Base-by-base conservation (phyloP, 495 filamentous ascomycete species). In the Penicillium coprophilum region DNA sequence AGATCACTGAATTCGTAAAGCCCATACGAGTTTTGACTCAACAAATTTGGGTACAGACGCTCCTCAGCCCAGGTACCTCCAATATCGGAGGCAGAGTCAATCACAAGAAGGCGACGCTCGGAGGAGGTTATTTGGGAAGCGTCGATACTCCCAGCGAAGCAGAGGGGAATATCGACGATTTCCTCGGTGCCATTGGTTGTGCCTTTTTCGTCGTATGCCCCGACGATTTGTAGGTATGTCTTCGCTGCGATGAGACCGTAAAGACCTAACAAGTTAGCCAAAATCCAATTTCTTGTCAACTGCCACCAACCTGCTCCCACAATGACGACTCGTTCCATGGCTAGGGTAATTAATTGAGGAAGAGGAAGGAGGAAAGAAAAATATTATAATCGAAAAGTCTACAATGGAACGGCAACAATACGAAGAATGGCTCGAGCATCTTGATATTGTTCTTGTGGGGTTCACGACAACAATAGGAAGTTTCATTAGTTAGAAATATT, bases 31-130 rank as follows among this genome's bases (percentile, higher is more conserved):
- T 70, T 69, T 47, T 74, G 70, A 20, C 68, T 71, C 3, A 68
- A 61, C 2, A 73, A 57, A 27, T 71, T 72, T 6, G 85, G 83
- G 55, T 87, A 88, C 12, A 88, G 71, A 0, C 82, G 69, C 13
- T 82, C 67, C 24, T 77, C 65, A 12, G 78, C 74, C 87, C 86
- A 90, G 44, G 80, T 80, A n/a, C 87, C 87, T 10, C 87, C 87
- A 19, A 89, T 68, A 5, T 77, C 72, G 0, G 72, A 63, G 0
- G 66, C 72, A 1, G 74, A 67, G 20, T 87, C 84, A 32, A 84
- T 60, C 12, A 86, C 62, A 0, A 79, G 58, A 6, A 74, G 49
- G 17, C 46, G 41, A 20, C 50, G 47, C 15, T 57, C 60, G 8
- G 79, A 74, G 32, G 75, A 60, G 3, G 46, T 27, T 31, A 39